phyloP scores from a whole-genome alignment of 371 early-diverging fungal species.

The Fennellomyces sp. region DNA sequence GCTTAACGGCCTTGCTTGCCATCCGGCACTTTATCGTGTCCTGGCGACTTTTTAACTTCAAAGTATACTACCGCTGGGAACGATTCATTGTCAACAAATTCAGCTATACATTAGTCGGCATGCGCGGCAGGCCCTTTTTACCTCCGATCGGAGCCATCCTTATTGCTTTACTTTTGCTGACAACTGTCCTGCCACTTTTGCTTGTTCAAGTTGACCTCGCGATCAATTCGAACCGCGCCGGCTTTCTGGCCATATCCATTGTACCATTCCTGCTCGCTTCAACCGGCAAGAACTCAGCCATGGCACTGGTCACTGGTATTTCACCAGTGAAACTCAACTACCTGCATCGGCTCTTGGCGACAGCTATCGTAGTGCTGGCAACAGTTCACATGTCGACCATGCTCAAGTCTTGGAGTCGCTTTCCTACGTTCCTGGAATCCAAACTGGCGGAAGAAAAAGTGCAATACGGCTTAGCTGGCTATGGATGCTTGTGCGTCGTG shows the following conservation, averaged over 20 bases:
- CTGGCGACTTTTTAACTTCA: not conserved
- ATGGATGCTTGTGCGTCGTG: conserved; percentile 50
- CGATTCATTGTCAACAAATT: conserved; percentile 48
- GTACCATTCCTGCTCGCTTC: conserved; percentile 62
- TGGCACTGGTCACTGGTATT: conserved; percentile 55
- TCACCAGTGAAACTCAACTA: conserved; percentile 55
- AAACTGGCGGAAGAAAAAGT: conserved; percentile 49
- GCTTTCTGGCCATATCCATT: conserved; percentile 52
- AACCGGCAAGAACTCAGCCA: conserved; percentile 60
- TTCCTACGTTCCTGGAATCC: conserved; percentile 38
- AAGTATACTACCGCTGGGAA: conserved; percentile 19
- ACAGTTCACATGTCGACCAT: conserved; percentile 60
- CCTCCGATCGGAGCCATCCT: conserved; percentile 54
- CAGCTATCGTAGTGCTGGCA: conserved; percentile 42
- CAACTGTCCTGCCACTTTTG: conserved; percentile 42
- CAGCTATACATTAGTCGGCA: conserved; percentile 34
- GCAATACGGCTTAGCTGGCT: conserved; percentile 55
- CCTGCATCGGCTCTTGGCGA: conserved; percentile 53
- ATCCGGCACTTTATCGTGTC: conserved; percentile 7
- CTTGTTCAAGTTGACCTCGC: conserved; percentile 42
- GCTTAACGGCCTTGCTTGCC: conserved; percentile 13
- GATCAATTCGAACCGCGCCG: conserved; percentile 63
- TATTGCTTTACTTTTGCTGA: conserved; percentile 36
- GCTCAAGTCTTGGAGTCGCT: conserved; percentile 49
- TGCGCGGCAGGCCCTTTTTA: conserved; percentile 12